A percentile compares a stretch with the other conserved stretches of the same genome.
phyloP scores from a whole-genome alignment of 148 eudicot species.

The Cornus controversa region DNA sequence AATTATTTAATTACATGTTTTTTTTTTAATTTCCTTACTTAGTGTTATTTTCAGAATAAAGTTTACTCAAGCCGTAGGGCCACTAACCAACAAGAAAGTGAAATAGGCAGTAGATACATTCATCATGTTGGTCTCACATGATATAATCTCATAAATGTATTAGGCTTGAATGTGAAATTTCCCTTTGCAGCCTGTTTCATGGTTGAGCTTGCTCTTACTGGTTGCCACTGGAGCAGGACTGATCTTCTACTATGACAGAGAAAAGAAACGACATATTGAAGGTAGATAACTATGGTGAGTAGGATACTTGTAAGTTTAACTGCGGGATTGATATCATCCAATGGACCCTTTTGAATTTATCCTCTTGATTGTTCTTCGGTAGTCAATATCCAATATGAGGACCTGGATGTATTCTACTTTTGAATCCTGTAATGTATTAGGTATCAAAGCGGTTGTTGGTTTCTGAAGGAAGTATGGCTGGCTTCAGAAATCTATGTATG shows the following conservation, averaged over 20 bases:
- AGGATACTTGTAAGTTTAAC: conserved; percentile 8
- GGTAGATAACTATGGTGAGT: conserved; percentile 86
- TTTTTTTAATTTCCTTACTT: background rate
- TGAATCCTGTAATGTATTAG: background rate
- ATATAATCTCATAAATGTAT: background rate
- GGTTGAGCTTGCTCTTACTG: conserved; percentile 94
- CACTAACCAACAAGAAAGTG: no score
- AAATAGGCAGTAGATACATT: no score
- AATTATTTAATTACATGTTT: background rate
- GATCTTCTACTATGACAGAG: conserved; percentile 75
- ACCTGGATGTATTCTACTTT: conserved; percentile 11
- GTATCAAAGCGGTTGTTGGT: background rate
- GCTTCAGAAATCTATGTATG: background rate
- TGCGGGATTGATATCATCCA: background rate
- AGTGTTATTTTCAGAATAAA: no score
- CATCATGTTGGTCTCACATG: background rate
- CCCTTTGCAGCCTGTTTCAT: conserved; percentile 79
- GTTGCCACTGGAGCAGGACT: conserved; percentile 78
- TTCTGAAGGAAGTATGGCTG: background rate
- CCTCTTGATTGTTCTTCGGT: background rate
- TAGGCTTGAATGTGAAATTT: background rate
- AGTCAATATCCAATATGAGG: background rate
- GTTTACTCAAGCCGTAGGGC: no score
- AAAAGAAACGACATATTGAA: conserved; percentile 89
- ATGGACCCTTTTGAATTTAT: background rate